These are phyloP conservation scores for Pseudocercospora fuligena DNA, from an alignment of 2,329 filamentous ascomycete genomes.

Conservation along the genomic window DNA sequence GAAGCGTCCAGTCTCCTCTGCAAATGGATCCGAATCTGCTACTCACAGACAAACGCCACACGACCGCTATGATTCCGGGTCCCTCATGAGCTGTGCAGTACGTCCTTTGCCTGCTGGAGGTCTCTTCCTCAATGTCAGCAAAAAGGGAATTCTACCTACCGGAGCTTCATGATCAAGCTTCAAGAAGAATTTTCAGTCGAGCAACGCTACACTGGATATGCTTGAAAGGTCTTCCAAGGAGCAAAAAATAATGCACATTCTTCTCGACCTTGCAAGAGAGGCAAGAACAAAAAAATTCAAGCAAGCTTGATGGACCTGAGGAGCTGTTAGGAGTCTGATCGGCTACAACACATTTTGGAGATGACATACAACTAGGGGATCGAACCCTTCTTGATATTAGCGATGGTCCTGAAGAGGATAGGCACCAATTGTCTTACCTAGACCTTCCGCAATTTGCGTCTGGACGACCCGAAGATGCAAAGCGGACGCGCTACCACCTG, in stretches of 20 bases:
- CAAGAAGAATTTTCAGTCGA: neutral
- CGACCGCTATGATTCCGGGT: neutral
- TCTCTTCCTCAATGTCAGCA: neutral
- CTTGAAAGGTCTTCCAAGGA: neutral
- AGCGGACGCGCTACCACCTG: constrained; percentile 15
- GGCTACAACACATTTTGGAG: neutral
- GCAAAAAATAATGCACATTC: neutral
- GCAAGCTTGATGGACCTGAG: neutral
- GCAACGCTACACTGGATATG: neutral
- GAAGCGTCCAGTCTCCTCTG: no score
- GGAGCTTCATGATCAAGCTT: neutral
- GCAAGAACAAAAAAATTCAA: neutral
- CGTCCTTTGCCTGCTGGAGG: neutral
- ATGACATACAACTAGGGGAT: constrained; percentile 10
- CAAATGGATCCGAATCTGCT: no score
- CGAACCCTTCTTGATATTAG: neutral
- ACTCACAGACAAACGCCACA: no score
- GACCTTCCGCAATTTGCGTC: constrained; percentile 8
- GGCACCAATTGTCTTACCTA: neutral
- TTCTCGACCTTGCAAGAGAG: neutral
- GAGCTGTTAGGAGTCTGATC: neutral
- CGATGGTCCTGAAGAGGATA: no score
- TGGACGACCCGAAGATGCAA: neutral
- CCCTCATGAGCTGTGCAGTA: neutral
- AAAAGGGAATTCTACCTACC: neutral